Evolutionary conservation across 352 stramenopile species (phyloP), one percentile per base, ranked within the genome.

Genomic region (Pythium guiyangense): DNA sequence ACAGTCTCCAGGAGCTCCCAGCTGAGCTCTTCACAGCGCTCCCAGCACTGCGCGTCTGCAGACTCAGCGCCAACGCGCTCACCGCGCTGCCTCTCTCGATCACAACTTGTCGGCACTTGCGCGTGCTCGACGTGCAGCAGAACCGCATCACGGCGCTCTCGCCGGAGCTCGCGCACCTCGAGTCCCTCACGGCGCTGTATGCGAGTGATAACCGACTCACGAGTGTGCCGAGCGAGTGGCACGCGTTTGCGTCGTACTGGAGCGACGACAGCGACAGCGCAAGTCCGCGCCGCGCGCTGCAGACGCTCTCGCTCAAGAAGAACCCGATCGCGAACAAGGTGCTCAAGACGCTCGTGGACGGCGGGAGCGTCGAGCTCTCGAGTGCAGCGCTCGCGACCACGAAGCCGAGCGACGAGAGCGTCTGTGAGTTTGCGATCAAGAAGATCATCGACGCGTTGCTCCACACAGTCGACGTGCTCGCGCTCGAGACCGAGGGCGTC

Each of bases 371-470:
- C n/a, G 51, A 74, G 20, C 27, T 48, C 1, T 46, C 34, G 1
- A 1, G 27, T 1, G 49, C 49, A 0, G 18, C 48, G 12, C 26
- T 40, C 20, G 27, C 46, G 2, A 48, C 48, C 2, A 59, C 67
- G 22, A 66, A 63, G 39, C 57, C 48, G 51, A 63, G 29, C 25
- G 60, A 26, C 51, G 72, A 59, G 54, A 39, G 62, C 12, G 59
- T 69, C 1, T 86, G 77, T 9, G 76, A 83, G 54, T 59, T 58
- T n/a, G 64, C 79, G 14, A 29, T 87, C 17, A 70, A 64, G 52
- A 86, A 84, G 48, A 40, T 90, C 11, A 70, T 88, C 9, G 66
- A 85, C 37, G 60, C 67, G 6, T 37, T 37, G 34, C 70, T 82
- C n/a, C 64, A 70, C 18, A 66, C 67, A 25, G 31, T 53, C 25